Base-by-base conservation (phyloP, 768 basidiomycete species). In the Podaxis mareebaensis region DNA sequence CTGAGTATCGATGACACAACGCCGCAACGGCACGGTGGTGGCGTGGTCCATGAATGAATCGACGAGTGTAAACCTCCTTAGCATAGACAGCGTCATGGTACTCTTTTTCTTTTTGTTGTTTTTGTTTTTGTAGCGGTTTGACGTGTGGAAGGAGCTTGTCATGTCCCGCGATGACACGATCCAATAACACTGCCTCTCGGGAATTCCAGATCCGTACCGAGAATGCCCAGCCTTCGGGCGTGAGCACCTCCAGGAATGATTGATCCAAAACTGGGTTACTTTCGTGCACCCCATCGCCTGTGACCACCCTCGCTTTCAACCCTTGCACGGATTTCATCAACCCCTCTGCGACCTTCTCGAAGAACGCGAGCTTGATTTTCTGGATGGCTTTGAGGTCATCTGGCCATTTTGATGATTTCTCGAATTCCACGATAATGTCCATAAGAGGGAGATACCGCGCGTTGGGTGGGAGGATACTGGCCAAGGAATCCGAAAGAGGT, bases 311-410 rank as follows among this genome's bases (percentile, higher is more conserved):
- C 0, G 88, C 90, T 17, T 72, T 81, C 3, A 89, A 73, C 7
- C 86, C 86, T 0, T 78, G 62, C 1, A 83, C 75, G 1, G 79
- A 70, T 10, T 74, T 72, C 83, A 87, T 85, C 53, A 97, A 79
- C 1, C 81, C 79, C 20, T 80, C 77, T 1, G 90, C 93, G 6
- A 98, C 80, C 44, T 86, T 85, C 70, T 95, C 92, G 65, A 98
- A 86, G 72, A 99, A 91, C 0, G 96, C 96, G 1, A 96, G 79
- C 73, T 99, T 99, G 74, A 95, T 89, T 66, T 93, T 93, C 73
- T 97, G 96, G 53, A 98, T 91, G 0, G 95, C 95, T 17, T 80
- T 82, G 3, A 99, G 82, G 67, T 99, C 95, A 70, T 99, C 96
- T 0, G 97, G 96, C 97, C 97, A 99, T 65, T 85, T 85, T 0